Base-by-base conservation (phyloP, 495 filamentous ascomycete species). In the Lophiostoma macrostomum region DNA sequence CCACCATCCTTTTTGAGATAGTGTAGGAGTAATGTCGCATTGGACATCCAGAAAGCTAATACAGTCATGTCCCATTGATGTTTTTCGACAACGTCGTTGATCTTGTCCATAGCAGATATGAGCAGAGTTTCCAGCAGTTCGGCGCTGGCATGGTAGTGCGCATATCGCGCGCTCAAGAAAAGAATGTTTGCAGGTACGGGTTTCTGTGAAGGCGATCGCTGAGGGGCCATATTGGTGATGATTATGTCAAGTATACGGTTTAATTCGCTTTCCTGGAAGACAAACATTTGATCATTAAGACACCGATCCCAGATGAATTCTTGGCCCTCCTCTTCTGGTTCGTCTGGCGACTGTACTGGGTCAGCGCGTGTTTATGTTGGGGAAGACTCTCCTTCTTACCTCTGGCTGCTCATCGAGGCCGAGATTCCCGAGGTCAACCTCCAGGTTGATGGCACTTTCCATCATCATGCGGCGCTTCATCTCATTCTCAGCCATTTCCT, bases 51-150 rank as follows among this genome's bases (percentile, higher is more conserved):
- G 64, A 97, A 99, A 1, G 93, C 94, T 14, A 97, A 76, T 54
- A 97, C 93, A 0, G 93, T 99, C 93, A 99, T 99, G 63, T 99
- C 93, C 91, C 93, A 96, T 63, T 99, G 93, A 61, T 95, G 81
- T 30, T 78, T 79, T 64, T 96, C 94, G 23, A 98, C 90, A 32
- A 96, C 90, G 44, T 88, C 83, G 60, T 97, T 96, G 56, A 99
- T 96, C 70, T 91, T 95, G 42, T 96, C 87, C 78, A 91, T 95
- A 25, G 93, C 90, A 19, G 85, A 86, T 24, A 87, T 75, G 6
- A 97, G 80, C 6, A 97, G 78, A 24, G 81, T 84, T 12, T 76
- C 84, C 12, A 99, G 72, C 7, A 99, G 74, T 49, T 96, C 91
- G 4, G 78, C 81, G 60, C 85, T 96, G 32, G 90, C 83, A 70